Percentiles rank a stretch among this genome's conserved stretches.
Conservation (phyloP, 441 rosid genomes). For the Erodium moschatum region DNA sequence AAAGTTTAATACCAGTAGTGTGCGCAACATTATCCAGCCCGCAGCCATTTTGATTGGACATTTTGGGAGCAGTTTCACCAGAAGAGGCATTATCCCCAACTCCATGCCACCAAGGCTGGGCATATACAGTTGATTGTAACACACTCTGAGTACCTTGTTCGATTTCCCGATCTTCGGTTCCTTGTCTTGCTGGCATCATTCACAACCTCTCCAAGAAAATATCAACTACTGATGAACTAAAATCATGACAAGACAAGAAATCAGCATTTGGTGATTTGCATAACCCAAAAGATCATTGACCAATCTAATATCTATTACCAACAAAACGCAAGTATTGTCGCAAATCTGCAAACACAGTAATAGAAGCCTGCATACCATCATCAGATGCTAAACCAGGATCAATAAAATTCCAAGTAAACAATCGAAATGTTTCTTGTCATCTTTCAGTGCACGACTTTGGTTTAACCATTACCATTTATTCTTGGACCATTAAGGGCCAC, state of each 20-base stretch:
- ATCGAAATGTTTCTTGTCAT: background rate
- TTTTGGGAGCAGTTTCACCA: conserved; percentile 28
- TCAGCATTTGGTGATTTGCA: background rate
- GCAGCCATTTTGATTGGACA: conserved; percentile 27
- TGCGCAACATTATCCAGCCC: conserved; percentile 20
- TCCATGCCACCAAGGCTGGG: conserved; percentile 58
- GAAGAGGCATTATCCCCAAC: conserved; percentile 23
- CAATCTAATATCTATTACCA: background rate
- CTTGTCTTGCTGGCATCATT: conserved; percentile 41
- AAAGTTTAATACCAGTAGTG: conserved; percentile 7
- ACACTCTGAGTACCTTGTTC: conserved; percentile 27
- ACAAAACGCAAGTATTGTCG: background rate
- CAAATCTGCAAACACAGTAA: background rate
- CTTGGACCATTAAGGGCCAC: background rate
- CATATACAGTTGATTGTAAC: conserved; percentile 28
- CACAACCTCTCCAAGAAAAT: conserved; percentile 21
- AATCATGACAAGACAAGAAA: background rate
- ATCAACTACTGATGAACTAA: conserved; percentile 11
- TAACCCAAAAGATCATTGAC: background rate
- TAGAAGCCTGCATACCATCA: background rate
- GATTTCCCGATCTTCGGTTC: conserved; percentile 23
- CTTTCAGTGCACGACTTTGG: no score
- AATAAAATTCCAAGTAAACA: background rate
- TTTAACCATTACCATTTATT: no score
- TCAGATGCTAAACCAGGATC: background rate